Evolutionary conservation across 345 rosid species (phyloP).

Genomic region (Isatis tinctoria): DNA sequence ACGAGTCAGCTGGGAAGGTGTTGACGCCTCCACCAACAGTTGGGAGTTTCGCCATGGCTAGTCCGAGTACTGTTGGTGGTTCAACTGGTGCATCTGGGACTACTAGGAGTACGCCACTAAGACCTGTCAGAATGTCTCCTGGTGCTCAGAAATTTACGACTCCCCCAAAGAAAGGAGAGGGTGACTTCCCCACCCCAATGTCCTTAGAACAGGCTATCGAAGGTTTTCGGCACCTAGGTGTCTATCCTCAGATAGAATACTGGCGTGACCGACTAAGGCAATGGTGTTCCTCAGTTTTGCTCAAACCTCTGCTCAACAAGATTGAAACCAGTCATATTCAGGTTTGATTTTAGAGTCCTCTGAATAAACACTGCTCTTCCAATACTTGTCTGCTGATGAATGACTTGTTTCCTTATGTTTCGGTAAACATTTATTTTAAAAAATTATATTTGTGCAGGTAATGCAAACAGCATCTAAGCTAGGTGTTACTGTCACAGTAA

Average conservation of each 20-base stretch:
- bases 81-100: conserved; percentile 79
- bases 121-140: conserved; percentile 97
- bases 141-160: conserved; percentile 89
- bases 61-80: conserved; percentile 63
- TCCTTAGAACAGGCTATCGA: conserved; percentile 82
- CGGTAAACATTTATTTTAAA: background rate
- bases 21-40: conserved; percentile 77
- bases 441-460: conserved; percentile 42
- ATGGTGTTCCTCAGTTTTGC: conserved; percentile 83
- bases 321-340: conserved; percentile 80
- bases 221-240: conserved; percentile 70
- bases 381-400: background rate
- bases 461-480: conserved; percentile 82
- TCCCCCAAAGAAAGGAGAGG: conserved; percentile 97
- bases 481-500: conserved; percentile 58
- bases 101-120: conserved; percentile 78
- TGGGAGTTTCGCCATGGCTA: conserved; percentile 57
- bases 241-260: conserved; percentile 87
- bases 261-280: conserved; percentile 95
- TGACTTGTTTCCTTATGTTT: conserved; percentile 9
- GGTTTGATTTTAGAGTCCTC: conserved; percentile 38
- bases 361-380: background rate
- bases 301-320: conserved; percentile 73
- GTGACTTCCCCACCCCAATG: conserved; percentile 86
- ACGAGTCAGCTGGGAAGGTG: conserved; percentile 69